phyloP scores from a whole-genome alignment of 176 grass and related monocot genomes.

The Ananas comosus region DNA sequence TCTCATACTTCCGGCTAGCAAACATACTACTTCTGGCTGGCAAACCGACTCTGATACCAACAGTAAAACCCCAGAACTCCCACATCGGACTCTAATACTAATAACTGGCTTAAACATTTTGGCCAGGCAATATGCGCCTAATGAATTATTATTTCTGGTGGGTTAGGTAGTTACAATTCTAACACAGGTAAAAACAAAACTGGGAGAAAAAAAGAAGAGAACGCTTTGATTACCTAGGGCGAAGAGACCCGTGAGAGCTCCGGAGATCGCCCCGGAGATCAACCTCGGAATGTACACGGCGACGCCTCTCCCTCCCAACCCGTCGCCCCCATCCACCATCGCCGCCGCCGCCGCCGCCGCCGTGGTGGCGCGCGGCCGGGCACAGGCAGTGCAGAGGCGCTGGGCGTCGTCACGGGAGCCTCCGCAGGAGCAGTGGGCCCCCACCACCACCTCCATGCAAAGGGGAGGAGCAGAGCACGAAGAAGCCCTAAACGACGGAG shows the following conservation, averaged over 20 bases:
- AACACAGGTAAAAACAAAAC: not conserved
- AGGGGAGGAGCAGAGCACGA: not conserved
- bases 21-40: no score
- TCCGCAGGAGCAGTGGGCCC: not conserved
- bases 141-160: no score
- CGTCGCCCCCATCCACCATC: not conserved
- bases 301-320: slow-evolving; percentile 26
- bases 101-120: no score
- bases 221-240: slow-evolving; percentile 36
- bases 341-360: not conserved
- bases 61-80: no score
- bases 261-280: slow-evolving; percentile 45
- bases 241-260: slow-evolving; percentile 54
- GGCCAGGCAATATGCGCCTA: no score
- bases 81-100: no score
- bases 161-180: not conserved
- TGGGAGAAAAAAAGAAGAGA: not conserved
- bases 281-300: slow-evolving; percentile 35
- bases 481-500: no score
- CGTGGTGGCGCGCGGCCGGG: not conserved
- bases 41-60: no score
- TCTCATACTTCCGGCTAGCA: no score
- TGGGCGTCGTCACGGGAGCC: not conserved
- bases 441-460: slow-evolving; percentile 29
- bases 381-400: not conserved